These are phyloP conservation scores for Microascus cirrosus DNA, from an alignment of 2,329 filamentous ascomycete genomes.

Conservation along the genomic window DNA sequence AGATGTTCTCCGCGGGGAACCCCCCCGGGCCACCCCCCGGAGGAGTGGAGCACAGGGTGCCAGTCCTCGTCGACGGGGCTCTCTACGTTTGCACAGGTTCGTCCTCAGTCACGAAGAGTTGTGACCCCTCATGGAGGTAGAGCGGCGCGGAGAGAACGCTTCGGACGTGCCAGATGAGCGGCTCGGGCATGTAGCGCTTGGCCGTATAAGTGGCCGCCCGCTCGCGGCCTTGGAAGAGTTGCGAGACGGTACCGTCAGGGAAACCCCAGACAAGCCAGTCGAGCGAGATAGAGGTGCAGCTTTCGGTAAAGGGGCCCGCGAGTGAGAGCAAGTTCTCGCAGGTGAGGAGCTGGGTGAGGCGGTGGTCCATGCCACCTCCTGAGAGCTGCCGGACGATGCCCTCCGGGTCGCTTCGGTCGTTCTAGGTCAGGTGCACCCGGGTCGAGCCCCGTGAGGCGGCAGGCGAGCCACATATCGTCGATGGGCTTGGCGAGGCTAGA, in stretches of 20 bases:
- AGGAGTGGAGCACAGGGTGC: conserved; percentile 41
- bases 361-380: conserved; percentile 15
- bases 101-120: conserved; percentile 11
- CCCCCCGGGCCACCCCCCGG: no score
- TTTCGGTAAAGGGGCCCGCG: conserved; percentile 19
- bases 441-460: conserved; percentile 11
- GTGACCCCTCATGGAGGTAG: conserved; percentile 39
- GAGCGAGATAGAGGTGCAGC: conserved; percentile 6
- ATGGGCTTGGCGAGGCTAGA: conserved; percentile 19
- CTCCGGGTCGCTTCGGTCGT: conserved; percentile 10
- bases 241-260: conserved; percentile 37
- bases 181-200: conserved; percentile 32
- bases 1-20: conserved; percentile 35
- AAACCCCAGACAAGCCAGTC: conserved; percentile 37
- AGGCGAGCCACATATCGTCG: conserved; percentile 18
- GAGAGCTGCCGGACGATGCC: conserved; percentile 16
- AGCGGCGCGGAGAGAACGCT: conserved; percentile 35
- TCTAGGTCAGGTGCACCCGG: conserved; percentile 6
- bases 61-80: conserved; percentile 26
- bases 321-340: conserved; percentile 38
- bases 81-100: neutral
- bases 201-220: conserved; percentile 12
- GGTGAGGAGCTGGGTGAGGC: conserved; percentile 26
- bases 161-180: conserved; percentile 43
- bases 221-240: conserved; percentile 20